phyloP scores from a whole-genome alignment of 257 asterid species.

The Solanum raphanifolium region DNA sequence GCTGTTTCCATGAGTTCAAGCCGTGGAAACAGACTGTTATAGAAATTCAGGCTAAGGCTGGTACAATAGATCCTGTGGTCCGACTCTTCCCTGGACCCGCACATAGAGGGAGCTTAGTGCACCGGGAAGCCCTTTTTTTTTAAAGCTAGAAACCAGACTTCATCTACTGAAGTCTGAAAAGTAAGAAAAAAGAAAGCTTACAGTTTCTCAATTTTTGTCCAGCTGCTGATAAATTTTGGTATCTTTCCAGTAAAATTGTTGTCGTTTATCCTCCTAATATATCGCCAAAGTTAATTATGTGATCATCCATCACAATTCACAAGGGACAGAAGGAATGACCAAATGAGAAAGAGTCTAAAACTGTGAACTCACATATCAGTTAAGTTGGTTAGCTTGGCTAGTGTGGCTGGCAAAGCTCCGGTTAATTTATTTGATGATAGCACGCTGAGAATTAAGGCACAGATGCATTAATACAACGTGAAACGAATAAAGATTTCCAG shows the following conservation, averaged over 20 bases:
- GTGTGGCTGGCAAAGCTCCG: conserved; percentile 46
- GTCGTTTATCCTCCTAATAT: conserved; percentile 71
- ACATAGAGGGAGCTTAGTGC: background rate
- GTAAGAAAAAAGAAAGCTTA: conserved; percentile 22
- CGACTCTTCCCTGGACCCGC: background rate
- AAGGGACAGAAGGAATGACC: background rate
- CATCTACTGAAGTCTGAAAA: background rate
- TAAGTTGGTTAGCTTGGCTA: conserved; percentile 56
- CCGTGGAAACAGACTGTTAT: background rate
- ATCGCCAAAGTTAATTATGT: background rate
- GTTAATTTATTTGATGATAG: conserved; percentile 70
- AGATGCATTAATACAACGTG: conserved; percentile 2
- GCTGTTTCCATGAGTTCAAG: background rate
- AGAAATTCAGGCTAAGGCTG: background rate
- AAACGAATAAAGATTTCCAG: background rate
- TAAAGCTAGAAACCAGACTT: background rate
- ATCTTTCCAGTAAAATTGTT: conserved; percentile 82
- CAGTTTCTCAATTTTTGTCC: conserved; percentile 74
- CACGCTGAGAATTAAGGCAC: conserved; percentile 24
- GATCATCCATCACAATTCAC: background rate
- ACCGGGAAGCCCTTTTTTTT: background rate
- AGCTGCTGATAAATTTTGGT: conserved; percentile 74
- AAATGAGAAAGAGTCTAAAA: background rate
- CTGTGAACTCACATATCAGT: conserved; percentile 55
- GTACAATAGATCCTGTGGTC: background rate